Conservation (phyloP, 257 asterid genomes). For the Fraxinus americana region DNA sequence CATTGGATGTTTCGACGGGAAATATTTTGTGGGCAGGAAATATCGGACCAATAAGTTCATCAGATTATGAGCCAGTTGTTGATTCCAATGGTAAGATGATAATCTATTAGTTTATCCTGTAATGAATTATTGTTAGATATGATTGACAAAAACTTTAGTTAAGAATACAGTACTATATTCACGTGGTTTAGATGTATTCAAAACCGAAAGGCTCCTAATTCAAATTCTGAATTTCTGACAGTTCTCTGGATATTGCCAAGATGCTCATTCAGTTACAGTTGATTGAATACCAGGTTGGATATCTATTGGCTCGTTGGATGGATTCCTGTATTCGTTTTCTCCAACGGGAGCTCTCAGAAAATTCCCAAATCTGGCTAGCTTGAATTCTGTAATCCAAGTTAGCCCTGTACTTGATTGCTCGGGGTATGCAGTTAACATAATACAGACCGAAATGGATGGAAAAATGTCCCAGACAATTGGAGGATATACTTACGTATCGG, state of each 20-base stretch:
- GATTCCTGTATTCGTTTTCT: conserved; percentile 85
- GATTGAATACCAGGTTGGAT: conserved; percentile 76
- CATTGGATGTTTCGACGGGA: conserved; percentile 75
- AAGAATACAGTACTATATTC: background rate
- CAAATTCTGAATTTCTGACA: background rate
- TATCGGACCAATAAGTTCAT: conserved; percentile 68
- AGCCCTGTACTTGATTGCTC: conserved; percentile 85
- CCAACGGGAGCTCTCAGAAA: conserved; percentile 60
- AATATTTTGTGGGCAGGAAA: conserved; percentile 68
- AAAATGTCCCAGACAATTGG: conserved; percentile 47
- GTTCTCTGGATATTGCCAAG: background rate
- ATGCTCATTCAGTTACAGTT: conserved; percentile 11
- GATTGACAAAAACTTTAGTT: background rate
- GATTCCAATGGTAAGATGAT: conserved; percentile 68
- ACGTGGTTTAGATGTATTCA: background rate
- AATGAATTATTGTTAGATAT: background rate
- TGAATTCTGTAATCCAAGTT: conserved; percentile 65
- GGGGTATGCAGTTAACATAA: conserved; percentile 65
- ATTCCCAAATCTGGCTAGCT: conserved; percentile 49
- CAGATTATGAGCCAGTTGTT: conserved; percentile 72
- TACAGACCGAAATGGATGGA: conserved; percentile 77
- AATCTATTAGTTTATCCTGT: background rate
- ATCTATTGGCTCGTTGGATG: conserved; percentile 88
- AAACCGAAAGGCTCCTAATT: background rate
- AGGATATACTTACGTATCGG: conserved; percentile 61